Conservation (phyloP, 1,139 yeast genomes). For the Taphrina confusa region DNA sequence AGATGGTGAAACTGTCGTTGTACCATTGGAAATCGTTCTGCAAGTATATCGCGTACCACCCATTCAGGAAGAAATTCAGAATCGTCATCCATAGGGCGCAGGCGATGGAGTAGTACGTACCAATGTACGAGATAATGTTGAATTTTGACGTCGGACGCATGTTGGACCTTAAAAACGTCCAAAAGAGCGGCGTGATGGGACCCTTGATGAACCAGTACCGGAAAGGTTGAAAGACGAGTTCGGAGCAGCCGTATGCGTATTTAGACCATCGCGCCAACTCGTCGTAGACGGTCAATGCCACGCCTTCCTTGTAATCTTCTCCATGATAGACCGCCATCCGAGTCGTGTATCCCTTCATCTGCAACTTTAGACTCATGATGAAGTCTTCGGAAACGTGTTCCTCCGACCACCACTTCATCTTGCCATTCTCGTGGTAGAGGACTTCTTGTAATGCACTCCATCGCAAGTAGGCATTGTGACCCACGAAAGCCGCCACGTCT, state of each 20-base stretch:
- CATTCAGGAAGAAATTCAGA: conserved; percentile 37
- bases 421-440: conserved; percentile 30
- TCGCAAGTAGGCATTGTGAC: conserved; percentile 39
- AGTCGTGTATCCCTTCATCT: conserved; percentile 36
- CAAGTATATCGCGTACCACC: conserved; percentile 36
- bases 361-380: conserved; percentile 38
- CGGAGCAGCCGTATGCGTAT: conserved; percentile 39
- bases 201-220: conserved; percentile 36
- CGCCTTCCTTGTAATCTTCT: conserved; percentile 40
- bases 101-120: conserved; percentile 39
- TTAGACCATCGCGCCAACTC: conserved; percentile 40
- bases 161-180: conserved; percentile 36
- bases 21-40: conserved; percentile 36
- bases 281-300: conserved; percentile 39
- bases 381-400: conserved; percentile 39
- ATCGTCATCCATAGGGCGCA: conserved; percentile 35
- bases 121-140: conserved; percentile 39
- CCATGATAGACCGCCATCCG: conserved; percentile 35
- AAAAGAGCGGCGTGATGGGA: conserved; percentile 37
- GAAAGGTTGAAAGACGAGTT: conserved; percentile 37
- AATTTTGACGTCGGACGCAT: conserved; percentile 38
- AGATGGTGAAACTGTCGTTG: conserved; percentile 36
- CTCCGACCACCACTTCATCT: conserved; percentile 39
- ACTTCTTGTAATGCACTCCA: conserved; percentile 39
- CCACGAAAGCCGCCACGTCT: conserved; percentile 39